phyloP scores from a whole-genome alignment of 805 yeast genomes.

The Ogataea saltuana region DNA sequence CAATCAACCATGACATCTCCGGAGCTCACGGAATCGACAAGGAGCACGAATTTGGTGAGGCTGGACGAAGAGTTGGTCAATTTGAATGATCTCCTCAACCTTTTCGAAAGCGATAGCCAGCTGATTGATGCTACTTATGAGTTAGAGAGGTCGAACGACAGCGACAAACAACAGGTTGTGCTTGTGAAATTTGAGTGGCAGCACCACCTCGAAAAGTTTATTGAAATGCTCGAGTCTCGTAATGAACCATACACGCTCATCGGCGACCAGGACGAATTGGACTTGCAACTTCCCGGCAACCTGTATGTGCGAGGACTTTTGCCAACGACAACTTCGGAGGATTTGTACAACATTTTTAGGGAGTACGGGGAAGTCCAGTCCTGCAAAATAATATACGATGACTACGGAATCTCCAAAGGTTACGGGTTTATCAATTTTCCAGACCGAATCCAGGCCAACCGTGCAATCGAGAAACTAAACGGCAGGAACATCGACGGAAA shows the following conservation, averaged over 20 bases:
- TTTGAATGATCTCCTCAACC: conserved; percentile 19
- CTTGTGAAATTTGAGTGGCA: conserved; percentile 22
- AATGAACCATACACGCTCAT: conserved; percentile 16
- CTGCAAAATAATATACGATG: conserved; percentile 50
- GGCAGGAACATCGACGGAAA: conserved; percentile 32
- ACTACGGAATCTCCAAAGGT: conserved; percentile 46
- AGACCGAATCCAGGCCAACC: conserved; percentile 56
- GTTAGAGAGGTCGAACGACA: conserved; percentile 18
- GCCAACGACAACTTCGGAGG: conserved; percentile 39
- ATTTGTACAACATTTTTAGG: conserved; percentile 39
- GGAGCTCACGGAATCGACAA: conserved; percentile 19
- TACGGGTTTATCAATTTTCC: conserved; percentile 71
- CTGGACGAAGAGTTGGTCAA: conserved; percentile 12
- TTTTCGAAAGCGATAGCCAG: conserved; percentile 18
- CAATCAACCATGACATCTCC: conserved; percentile 17
- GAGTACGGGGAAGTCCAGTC: conserved; percentile 45
- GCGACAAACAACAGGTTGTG: conserved; percentile 10
- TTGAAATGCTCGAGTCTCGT: conserved; percentile 14
- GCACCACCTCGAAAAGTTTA: conserved; percentile 19
- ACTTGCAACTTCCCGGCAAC: conserved; percentile 48
- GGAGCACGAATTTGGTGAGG: conserved; percentile 11
- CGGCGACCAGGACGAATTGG: conserved; percentile 20
- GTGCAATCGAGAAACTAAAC: conserved; percentile 51
- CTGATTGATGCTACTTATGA: conserved; percentile 18
- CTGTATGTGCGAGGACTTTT: conserved; percentile 54